Evolutionary conservation across 495 filamentous ascomycete genomes (phyloP).

Genomic region (Pseudoneurospora amorphoporcata): DNA sequence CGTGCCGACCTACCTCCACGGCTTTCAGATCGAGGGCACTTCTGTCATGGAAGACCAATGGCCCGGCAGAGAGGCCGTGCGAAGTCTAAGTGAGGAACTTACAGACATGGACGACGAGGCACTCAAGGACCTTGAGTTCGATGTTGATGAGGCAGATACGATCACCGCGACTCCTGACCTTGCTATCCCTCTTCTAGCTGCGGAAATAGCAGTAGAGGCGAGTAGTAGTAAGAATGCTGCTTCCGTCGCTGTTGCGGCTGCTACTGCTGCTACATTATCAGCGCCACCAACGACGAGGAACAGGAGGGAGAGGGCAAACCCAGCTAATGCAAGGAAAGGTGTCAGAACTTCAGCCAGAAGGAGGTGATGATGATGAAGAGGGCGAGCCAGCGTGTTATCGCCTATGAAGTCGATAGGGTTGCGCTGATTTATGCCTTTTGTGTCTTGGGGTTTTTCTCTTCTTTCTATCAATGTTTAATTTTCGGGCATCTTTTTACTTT

Average conservation of each 20-base stretch:
- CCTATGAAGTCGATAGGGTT: not conserved
- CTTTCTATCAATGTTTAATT: not conserved
- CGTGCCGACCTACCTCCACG: slow-evolving; percentile 78
- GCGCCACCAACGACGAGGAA: slow-evolving; percentile 10
- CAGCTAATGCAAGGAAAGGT: slow-evolving; percentile 21
- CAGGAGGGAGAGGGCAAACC: slow-evolving; percentile 16
- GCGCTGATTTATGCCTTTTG: not conserved
- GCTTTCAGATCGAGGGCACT: slow-evolving; percentile 69
- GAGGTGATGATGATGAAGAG: slow-evolving; percentile 5
- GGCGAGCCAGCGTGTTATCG: not conserved
- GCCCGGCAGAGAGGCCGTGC: slow-evolving; percentile 63
- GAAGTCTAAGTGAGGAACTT: slow-evolving; percentile 74
- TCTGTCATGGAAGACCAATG: slow-evolving; percentile 45
- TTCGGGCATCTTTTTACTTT: not conserved
- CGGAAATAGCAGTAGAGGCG: slow-evolving; percentile 1
- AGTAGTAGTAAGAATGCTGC: not conserved
- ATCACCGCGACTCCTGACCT: slow-evolving; percentile 31
- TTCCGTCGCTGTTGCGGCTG: not conserved
- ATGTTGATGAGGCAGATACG: slow-evolving; percentile 30
- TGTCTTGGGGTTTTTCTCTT: too few species aligned
- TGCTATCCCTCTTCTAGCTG: slow-evolving; percentile 5
- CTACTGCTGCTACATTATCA: not conserved
- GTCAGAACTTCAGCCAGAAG: slow-evolving; percentile 14
- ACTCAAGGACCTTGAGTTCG: slow-evolving; percentile 49
- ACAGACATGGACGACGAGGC: slow-evolving; percentile 85